phyloP scores from a whole-genome alignment of 2,329 filamentous ascomycete genomes.

The Atkinsonella texensis region DNA sequence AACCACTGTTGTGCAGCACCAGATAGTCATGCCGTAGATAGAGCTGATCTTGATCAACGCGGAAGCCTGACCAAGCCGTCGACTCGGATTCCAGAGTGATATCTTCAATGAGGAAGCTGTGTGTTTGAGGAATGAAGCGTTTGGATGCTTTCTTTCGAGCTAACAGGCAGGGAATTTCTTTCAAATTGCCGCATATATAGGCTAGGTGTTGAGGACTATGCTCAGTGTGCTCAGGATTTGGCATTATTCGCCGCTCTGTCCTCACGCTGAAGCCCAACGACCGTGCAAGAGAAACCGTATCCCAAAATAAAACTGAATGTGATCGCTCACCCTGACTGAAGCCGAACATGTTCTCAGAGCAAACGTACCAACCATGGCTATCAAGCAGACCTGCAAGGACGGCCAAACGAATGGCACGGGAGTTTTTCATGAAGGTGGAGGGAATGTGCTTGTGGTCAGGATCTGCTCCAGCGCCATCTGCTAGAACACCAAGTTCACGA shows the following conservation, averaged over 20 bases:
- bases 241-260: background rate
- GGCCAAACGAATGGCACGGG: background rate
- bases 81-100: conserved; percentile 29
- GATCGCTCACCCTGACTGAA: background rate
- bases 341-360: background rate
- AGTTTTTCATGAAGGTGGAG: background rate
- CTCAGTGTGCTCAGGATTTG: background rate
- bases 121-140: conserved; percentile 12
- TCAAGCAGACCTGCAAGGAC: background rate
- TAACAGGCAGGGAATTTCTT: background rate
- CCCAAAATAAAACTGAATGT: background rate
- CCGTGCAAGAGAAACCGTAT: background rate
- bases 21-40: conserved; percentile 29
- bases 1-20: conserved; percentile 24
- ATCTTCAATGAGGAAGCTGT: conserved; percentile 27
- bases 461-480: background rate
- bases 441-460: background rate
- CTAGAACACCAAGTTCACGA: background rate
- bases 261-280: background rate
- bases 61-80: conserved; percentile 38
- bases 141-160: conserved; percentile 4
- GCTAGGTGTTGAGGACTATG: background rate
- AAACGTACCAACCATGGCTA: background rate
- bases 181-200: background rate
- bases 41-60: conserved; percentile 37